Evolutionary conservation across 441 rosid species (phyloP).

Genomic region (Syzygium malaccense): DNA sequence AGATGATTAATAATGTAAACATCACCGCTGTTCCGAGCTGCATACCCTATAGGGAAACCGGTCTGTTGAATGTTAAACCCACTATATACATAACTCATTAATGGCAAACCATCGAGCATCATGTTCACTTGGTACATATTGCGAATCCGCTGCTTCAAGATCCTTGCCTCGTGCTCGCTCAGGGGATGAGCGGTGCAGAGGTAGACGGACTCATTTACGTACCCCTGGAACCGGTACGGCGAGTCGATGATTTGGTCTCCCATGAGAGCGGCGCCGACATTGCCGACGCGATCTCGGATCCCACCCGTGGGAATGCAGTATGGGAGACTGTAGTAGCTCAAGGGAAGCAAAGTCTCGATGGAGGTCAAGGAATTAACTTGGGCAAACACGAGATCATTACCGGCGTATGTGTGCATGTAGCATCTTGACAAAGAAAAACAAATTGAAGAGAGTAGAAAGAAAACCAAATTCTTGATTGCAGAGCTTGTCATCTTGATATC

Average conservation of each 20-base stretch:
- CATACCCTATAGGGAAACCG: background rate
- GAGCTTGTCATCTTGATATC: background rate
- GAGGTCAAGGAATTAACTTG: conserved; percentile 9
- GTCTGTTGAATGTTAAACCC: background rate
- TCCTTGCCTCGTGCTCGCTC: background rate
- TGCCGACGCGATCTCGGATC: background rate
- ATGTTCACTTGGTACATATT: conserved; percentile 12
- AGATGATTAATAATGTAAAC: conserved; percentile 12
- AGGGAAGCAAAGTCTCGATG: conserved; percentile 1
- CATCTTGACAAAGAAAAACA: background rate
- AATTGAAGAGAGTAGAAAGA: background rate
- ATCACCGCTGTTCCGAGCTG: background rate
- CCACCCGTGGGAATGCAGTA: background rate
- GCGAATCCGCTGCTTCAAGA: conserved; percentile 6
- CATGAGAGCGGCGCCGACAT: background rate
- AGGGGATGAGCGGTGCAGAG: conserved; percentile 6
- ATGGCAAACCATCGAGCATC: conserved; percentile 5
- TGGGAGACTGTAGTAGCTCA: conserved; percentile 7
- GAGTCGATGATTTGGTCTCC: conserved; percentile 14
- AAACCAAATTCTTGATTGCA: background rate
- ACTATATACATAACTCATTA: background rate
- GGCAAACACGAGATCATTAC: background rate
- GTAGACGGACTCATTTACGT: conserved; percentile 2
- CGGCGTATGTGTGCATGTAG: conserved; percentile 6
- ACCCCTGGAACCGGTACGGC: conserved; percentile 1